Conservation (phyloP, 2,329 filamentous ascomycete species). For the Botrytis sinoallii region DNA sequence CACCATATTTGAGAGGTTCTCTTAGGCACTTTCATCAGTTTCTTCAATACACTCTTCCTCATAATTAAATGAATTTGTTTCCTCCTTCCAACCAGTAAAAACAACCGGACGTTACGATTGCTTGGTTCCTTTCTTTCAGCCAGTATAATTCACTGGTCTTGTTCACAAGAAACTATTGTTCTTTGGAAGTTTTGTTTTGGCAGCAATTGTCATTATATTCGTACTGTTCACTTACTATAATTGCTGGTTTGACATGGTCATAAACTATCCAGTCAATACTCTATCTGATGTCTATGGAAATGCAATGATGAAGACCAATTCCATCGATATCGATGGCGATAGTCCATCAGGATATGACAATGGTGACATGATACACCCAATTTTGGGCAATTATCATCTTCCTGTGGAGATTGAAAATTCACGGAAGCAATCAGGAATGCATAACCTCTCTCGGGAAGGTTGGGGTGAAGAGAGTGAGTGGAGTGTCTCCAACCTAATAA, state of each 20-base stretch:
- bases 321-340: not conserved
- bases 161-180: not conserved
- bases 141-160: not conserved
- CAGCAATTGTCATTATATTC: not conserved
- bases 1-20: not conserved
- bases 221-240: not conserved
- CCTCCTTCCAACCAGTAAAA: not conserved
- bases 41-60: not conserved
- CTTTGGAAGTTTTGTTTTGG: not conserved
- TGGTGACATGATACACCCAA: conserved; percentile 1
- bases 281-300: not conserved
- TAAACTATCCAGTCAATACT: not conserved
- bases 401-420: conserved; percentile 20
- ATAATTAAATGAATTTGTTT: not conserved
- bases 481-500: not conserved
- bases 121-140: not conserved
- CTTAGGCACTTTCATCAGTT: not conserved
- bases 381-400: conserved; percentile 15
- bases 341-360: not conserved
- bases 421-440: conserved; percentile 20
- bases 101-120: not conserved
- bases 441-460: conserved; percentile 23
- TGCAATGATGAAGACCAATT: not conserved
- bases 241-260: not conserved
- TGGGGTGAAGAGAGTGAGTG: conserved; percentile 27